phyloP scores from a whole-genome alignment of 768 basidiomycete species.

The Pulveroboletus sp. region DNA sequence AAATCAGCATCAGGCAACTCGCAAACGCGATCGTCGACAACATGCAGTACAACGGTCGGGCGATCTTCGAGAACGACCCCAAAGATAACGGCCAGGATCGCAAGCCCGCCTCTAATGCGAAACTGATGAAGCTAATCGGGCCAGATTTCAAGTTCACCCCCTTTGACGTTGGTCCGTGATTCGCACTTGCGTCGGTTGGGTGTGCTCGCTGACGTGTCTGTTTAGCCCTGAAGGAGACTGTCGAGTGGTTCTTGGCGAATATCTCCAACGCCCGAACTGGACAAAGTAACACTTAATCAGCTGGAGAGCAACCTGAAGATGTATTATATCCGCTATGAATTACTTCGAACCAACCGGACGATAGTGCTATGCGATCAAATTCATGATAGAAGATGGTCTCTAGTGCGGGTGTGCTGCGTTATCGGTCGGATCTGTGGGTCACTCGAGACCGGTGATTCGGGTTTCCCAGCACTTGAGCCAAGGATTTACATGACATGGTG shows the following conservation, averaged over 20 bases:
- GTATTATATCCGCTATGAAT: too few relatives aligned
- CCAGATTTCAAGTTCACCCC: conserved; percentile 83
- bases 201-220: not conserved
- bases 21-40: conserved; percentile 88
- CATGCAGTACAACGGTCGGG: conserved; percentile 74
- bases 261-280: conserved; percentile 69
- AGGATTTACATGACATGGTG: too few relatives aligned
- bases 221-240: conserved; percentile 69
- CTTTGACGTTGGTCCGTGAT: conserved; percentile 66
- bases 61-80: conserved; percentile 61
- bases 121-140: conserved; percentile 71
- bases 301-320: not conserved
- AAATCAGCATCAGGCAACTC: conserved; percentile 88
- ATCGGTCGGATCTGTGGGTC: too few relatives aligned
- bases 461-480: too few relatives aligned
- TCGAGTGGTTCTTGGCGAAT: conserved; percentile 86
- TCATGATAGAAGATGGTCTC: too few relatives aligned
- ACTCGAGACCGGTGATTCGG: too few relatives aligned
- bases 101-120: conserved; percentile 93
- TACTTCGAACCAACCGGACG: too few relatives aligned
- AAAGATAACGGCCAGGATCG: conserved; percentile 91
- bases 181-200: not conserved
- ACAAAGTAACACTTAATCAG: conserved; percentile 20
- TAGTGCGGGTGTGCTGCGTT: too few relatives aligned
- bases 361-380: too few relatives aligned